Evolutionary conservation across 495 filamentous ascomycete genomes (phyloP).

Genomic region (Pyrenula massariospora): DNA sequence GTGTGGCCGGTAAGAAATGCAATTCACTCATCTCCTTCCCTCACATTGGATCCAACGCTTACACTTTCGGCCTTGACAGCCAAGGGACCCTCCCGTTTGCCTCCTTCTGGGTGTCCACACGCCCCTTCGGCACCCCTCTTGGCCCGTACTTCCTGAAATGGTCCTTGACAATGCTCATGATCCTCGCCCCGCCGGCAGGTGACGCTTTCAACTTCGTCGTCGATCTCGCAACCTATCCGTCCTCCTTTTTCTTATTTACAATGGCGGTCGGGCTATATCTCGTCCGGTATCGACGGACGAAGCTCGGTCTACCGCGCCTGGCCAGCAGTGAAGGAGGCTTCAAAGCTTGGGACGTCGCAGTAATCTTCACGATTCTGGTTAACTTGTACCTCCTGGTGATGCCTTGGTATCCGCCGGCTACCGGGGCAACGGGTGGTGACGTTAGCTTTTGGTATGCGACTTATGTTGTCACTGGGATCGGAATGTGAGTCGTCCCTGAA

Average conservation of each 20-base stretch:
- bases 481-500: slow-evolving; percentile 29
- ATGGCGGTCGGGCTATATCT: slow-evolving; percentile 41
- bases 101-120: slow-evolving; percentile 50
- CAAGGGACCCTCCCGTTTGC: slow-evolving; percentile 57
- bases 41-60: background rate
- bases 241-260: slow-evolving; percentile 38
- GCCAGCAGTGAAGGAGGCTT: slow-evolving; percentile 19
- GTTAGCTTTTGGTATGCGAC: slow-evolving; percentile 61
- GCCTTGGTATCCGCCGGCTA: slow-evolving; percentile 54
- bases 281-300: slow-evolving; percentile 36
- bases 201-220: slow-evolving; percentile 53
- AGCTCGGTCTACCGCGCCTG: slow-evolving; percentile 25
- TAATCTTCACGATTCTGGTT: slow-evolving; percentile 42
- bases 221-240: slow-evolving; percentile 29
- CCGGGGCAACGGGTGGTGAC: slow-evolving; percentile 41
- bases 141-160: slow-evolving; percentile 50
- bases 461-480: slow-evolving; percentile 44
- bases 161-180: slow-evolving; percentile 48
- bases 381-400: slow-evolving; percentile 46
- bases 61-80: too few relatives aligned
- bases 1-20: slow-evolving; percentile 32
- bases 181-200: slow-evolving; percentile 52
- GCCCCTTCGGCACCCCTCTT: slow-evolving; percentile 51
- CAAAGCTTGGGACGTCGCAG: slow-evolving; percentile 37
- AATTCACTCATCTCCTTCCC: too few relatives aligned